phyloP scores from a whole-genome alignment of 2,329 filamentous ascomycete species.

The Diaporthe citrichinensis region DNA sequence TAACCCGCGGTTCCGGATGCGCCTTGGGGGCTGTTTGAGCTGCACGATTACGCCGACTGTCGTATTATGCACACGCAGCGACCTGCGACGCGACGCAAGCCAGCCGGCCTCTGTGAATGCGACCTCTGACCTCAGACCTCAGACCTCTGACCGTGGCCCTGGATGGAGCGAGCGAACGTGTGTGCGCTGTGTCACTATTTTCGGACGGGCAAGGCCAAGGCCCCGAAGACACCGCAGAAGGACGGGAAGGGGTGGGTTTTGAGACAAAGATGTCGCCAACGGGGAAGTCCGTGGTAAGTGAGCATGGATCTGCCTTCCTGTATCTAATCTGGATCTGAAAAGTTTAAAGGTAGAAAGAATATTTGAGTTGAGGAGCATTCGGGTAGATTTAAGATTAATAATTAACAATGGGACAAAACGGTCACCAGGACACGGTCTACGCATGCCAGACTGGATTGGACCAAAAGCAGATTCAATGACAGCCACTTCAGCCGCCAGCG shows the following conservation, averaged over 20 bases:
- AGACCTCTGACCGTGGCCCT: background rate
- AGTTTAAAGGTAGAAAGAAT: background rate
- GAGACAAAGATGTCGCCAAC: background rate
- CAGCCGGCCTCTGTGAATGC: background rate
- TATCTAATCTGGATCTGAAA: conserved; percentile 3
- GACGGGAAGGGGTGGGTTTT: background rate
- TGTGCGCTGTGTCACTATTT: conserved; percentile 18
- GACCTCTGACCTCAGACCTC: conserved; percentile 1
- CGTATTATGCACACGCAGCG: conserved; percentile 14
- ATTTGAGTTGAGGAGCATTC: background rate
- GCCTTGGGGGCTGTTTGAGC: conserved; percentile 30
- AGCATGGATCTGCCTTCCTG: background rate
- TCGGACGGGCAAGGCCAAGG: conserved; percentile 18
- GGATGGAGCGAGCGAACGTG: conserved; percentile 8
- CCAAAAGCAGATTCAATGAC: background rate
- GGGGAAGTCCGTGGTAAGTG: conserved; percentile 4
- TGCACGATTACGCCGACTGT: conserved; percentile 14
- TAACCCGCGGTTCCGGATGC: conserved; percentile 16
- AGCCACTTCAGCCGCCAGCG: conserved; percentile 14
- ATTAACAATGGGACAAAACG: background rate
- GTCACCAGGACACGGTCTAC: conserved; percentile 4
- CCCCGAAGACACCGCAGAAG: background rate
- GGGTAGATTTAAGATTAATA: background rate
- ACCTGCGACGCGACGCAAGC: conserved; percentile 11
- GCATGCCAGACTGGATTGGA: background rate